phyloP scores from a whole-genome alignment of 208 protist species.

The Crithidia bombi region DNA sequence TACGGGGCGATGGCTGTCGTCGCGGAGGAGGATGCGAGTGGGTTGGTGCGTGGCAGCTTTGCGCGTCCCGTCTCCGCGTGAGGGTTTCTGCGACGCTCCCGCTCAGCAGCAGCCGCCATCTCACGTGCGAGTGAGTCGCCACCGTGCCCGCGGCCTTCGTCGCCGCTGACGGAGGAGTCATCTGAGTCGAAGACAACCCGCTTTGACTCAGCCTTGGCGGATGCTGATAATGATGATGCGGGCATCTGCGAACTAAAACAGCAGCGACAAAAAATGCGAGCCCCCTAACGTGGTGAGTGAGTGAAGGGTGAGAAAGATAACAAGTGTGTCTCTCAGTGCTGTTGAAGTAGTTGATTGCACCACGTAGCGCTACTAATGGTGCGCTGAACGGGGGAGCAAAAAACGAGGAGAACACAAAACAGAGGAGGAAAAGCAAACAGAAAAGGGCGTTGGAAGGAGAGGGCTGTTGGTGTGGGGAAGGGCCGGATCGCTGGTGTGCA shows the following conservation, averaged over 20 bases:
- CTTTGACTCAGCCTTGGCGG: neutral
- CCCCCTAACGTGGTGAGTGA: too few species aligned
- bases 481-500: too few species aligned
- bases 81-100: constrained; percentile 64
- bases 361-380: too few species aligned
- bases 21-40: constrained; percentile 15
- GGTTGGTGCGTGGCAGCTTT: constrained; percentile 38
- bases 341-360: too few species aligned
- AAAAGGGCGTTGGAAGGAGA: too few species aligned
- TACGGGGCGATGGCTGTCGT: constrained; percentile 6
- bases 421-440: constrained; percentile 2
- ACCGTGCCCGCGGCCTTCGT: constrained; percentile 12
- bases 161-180: constrained; percentile 33
- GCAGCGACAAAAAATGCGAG: neutral
- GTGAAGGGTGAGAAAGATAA: too few species aligned
- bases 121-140: constrained; percentile 44
- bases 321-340: too few species aligned
- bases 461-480: too few species aligned
- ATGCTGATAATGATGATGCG: neutral
- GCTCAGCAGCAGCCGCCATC: constrained; percentile 50
- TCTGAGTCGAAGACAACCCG: constrained; percentile 42
- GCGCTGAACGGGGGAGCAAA: too few species aligned
- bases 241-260: neutral
- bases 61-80: constrained; percentile 65
- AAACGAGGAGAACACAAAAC: neutral